Percentiles rank a stretch among this genome's conserved stretches.
phyloP scores from a whole-genome alignment of 805 yeast genomes.

The Sungouiella blattae region DNA sequence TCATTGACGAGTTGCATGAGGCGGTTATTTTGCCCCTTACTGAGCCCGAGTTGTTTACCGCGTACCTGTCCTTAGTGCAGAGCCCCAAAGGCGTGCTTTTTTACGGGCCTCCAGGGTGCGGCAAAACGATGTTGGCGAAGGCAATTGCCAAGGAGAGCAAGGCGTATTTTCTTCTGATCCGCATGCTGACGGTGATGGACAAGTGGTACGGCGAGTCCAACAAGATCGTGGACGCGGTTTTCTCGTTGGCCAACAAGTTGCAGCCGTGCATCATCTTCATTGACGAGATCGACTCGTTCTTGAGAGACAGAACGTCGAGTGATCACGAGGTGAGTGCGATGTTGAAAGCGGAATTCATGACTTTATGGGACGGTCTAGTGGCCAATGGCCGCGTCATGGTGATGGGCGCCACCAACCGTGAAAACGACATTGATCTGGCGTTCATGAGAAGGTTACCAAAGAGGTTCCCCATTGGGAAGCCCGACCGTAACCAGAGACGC shows the following conservation, averaged over 20 bases:
- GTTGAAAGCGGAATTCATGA: conserved; percentile 95
- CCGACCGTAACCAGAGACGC: conserved; percentile 61
- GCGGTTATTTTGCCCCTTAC: conserved; percentile 81
- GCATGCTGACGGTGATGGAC: conserved; percentile 93
- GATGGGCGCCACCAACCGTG: conserved; percentile 93
- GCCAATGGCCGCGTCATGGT: conserved; percentile 79
- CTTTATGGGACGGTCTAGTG: conserved; percentile 90
- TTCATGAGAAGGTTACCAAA: conserved; percentile 92
- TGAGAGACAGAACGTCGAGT: conserved; percentile 74
- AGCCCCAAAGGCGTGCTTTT: conserved; percentile 93
- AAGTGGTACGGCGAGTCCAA: conserved; percentile 98
- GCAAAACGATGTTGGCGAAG: conserved; percentile 95
- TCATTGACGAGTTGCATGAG: conserved; percentile 83
- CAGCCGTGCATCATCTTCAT: conserved; percentile 94
- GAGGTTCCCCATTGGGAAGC: conserved; percentile 74
- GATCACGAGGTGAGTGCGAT: conserved; percentile 97
- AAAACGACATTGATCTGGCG: conserved; percentile 87
- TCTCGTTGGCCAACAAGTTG: conserved; percentile 81
- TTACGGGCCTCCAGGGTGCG: conserved; percentile 97
- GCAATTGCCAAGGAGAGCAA: conserved; percentile 90
- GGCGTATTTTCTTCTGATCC: conserved; percentile 84
- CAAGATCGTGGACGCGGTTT: conserved; percentile 89
- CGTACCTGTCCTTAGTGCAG: conserved; percentile 64
- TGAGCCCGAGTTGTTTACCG: conserved; percentile 68
- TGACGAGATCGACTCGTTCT: conserved; percentile 93